These are phyloP conservation scores for Porogramme epimiltina DNA, from an alignment of 1,284 basidiomycete species.

Conservation along the genomic window DNA sequence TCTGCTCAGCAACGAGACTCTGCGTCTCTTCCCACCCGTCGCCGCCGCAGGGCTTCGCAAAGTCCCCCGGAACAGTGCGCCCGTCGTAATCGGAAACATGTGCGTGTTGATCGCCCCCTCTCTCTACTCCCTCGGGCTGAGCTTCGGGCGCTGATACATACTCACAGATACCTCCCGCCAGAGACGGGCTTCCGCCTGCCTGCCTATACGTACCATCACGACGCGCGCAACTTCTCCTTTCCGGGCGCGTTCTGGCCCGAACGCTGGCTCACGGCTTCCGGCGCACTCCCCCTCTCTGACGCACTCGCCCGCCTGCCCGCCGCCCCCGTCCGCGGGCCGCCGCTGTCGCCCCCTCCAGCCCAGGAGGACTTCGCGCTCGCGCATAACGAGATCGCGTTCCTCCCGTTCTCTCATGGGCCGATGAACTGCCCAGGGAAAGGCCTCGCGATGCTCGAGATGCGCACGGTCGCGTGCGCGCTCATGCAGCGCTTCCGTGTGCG, in stretches of 20 bases:
- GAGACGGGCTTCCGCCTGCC: neutral
- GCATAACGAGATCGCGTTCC: conserved; percentile 28
- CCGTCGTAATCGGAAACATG: conserved; percentile 25
- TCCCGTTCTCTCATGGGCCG: conserved; percentile 33
- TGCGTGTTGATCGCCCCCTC: conserved; percentile 7
- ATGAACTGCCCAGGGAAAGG: conserved; percentile 34
- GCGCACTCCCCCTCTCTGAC: neutral
- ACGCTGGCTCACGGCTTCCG: conserved; percentile 6
- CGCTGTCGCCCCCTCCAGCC: neutral
- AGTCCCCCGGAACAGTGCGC: conserved; percentile 20
- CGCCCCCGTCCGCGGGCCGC: neutral
- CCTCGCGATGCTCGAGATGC: conserved; percentile 30
- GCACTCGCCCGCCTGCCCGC: neutral
- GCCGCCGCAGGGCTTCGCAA: conserved; percentile 51
- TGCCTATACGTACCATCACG: neutral
- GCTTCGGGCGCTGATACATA: neutral
- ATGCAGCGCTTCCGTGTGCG: conserved; percentile 29
- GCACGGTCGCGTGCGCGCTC: conserved; percentile 25
- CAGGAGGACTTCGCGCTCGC: conserved; percentile 9
- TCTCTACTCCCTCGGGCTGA: neutral
- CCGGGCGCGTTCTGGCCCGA: conserved; percentile 6
- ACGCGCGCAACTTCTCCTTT: conserved; percentile 4
- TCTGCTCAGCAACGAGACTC: conserved; percentile 51
- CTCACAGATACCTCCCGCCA: neutral
- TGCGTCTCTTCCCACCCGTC: conserved; percentile 57